These are phyloP conservation scores for Phyllostachys edulis DNA, from an alignment of 176 grass and related monocot species.

Conservation along the genomic window DNA sequence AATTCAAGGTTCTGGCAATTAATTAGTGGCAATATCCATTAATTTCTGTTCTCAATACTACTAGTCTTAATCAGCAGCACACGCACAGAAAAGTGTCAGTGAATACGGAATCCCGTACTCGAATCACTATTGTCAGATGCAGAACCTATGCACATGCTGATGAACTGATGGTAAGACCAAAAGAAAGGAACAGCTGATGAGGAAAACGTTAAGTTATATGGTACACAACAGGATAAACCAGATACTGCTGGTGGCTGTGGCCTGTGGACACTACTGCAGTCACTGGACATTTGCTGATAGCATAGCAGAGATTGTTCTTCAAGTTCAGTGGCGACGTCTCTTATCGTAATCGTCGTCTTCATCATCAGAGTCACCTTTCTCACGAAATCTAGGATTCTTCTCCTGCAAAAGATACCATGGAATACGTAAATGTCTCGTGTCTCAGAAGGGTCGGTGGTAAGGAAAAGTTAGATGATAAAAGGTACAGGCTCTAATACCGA, in stretches of 20 bases:
- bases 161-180: neutral
- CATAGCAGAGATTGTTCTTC: neutral
- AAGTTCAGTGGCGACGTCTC: conserved; percentile 57
- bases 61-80: neutral
- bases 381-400: conserved; percentile 87
- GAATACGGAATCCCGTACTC: neutral
- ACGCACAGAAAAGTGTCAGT: neutral
- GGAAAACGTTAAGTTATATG: neutral
- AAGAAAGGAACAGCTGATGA: neutral
- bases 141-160: neutral
- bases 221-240: neutral
- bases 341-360: conserved; percentile 78
- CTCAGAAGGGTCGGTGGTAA: neutral
- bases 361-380: conserved; percentile 86
- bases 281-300: neutral
- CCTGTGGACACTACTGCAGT: neutral
- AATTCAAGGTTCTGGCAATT: neutral
- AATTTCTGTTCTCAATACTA: neutral
- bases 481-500: conserved; percentile 29
- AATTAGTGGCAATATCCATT: neutral
- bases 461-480: neutral
- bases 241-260: neutral
- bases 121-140: neutral
- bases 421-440: neutral
- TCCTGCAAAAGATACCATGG: conserved; percentile 46